These are phyloP conservation scores for Pestalotiopsis fici DNA, from an alignment of 2,329 filamentous ascomycete genomes.

Conservation along the genomic window DNA sequence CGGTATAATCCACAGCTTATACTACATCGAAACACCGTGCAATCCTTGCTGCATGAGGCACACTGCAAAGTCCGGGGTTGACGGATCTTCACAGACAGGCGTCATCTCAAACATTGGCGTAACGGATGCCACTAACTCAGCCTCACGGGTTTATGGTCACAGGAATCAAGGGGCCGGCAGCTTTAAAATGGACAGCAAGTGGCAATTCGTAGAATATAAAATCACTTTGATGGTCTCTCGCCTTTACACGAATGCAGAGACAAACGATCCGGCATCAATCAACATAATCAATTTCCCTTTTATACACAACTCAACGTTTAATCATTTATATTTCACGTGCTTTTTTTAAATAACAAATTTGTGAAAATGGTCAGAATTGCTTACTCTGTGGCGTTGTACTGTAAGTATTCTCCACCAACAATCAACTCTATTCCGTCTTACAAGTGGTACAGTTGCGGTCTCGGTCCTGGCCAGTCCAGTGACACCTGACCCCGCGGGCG, in stretches of 20 bases:
- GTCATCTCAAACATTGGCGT: constrained; percentile 11
- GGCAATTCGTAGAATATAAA: neutral
- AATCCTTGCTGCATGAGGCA: constrained; percentile 8
- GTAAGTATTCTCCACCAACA: constrained; percentile 1
- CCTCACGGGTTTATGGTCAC: neutral
- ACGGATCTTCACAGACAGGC: constrained; percentile 4
- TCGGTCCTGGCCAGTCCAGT: constrained; percentile 12
- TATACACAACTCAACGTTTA: neutral
- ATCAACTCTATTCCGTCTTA: neutral
- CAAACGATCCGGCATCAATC: neutral
- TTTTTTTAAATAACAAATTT: neutral
- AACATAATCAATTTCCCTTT: neutral
- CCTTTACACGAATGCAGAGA: too few relatives aligned
- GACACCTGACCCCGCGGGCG: constrained; percentile 23
- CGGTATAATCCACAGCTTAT: too few relatives aligned
- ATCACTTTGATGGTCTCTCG: neutral
- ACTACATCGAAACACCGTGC: too few relatives aligned
- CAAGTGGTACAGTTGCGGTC: constrained; percentile 7
- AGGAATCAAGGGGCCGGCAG: constrained; percentile 3
- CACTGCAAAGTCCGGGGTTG: neutral
- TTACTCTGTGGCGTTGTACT: neutral
- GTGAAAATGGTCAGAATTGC: constrained; percentile 6
- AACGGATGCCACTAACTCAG: constrained; percentile 7
- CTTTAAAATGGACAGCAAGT: neutral
- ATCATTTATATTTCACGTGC: neutral